phyloP scores from a whole-genome alignment of 2,329 filamentous ascomycete species.

The Pseudophaeomoniella oleicola region DNA sequence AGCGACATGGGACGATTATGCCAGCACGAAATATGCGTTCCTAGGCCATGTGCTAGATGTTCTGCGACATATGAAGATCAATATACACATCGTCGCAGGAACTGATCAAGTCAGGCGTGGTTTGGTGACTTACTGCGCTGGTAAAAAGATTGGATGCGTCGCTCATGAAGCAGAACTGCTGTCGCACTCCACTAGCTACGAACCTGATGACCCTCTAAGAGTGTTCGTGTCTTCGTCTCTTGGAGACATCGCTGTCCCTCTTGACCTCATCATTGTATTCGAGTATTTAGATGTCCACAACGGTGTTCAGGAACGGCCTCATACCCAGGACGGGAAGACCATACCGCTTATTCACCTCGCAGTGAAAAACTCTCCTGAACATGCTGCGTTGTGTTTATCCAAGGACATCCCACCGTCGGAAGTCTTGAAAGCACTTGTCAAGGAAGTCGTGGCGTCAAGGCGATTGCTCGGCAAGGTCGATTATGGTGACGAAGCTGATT shows the following conservation, averaged over 20 bases:
- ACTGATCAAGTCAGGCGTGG: conserved; percentile 4
- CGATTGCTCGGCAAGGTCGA: conserved; percentile 16
- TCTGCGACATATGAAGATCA: conserved; percentile 7
- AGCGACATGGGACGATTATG: conserved; percentile 31
- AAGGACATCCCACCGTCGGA: conserved; percentile 8
- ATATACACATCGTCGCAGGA: conserved; percentile 13
- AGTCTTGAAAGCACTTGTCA: conserved; percentile 11
- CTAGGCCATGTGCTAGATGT: conserved; percentile 26
- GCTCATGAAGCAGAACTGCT: not conserved
- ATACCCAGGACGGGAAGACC: not conserved
- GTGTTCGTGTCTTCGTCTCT: conserved; percentile 19
- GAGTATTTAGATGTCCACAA: conserved; percentile 7
- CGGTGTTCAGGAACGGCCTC: not conserved
- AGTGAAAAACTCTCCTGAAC: conserved; percentile 30
- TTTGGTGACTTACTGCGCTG: not conserved
- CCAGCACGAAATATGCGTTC: conserved; percentile 30
- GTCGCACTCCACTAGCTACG: not conserved
- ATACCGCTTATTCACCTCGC: conserved; percentile 29
- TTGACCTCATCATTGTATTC: conserved; percentile 24
- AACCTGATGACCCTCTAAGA: conserved; percentile 7
- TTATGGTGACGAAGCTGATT: conserved; percentile 19
- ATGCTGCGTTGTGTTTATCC: conserved; percentile 28
- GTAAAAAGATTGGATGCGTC: not conserved
- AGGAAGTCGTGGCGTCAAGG: conserved; percentile 1
- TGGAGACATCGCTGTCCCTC: not conserved